A percentile compares a stretch with the other conserved stretches of the same genome.
Conservation (phyloP, 1,284 basidiomycete genomes). For the Heterobasidion annosum region DNA sequence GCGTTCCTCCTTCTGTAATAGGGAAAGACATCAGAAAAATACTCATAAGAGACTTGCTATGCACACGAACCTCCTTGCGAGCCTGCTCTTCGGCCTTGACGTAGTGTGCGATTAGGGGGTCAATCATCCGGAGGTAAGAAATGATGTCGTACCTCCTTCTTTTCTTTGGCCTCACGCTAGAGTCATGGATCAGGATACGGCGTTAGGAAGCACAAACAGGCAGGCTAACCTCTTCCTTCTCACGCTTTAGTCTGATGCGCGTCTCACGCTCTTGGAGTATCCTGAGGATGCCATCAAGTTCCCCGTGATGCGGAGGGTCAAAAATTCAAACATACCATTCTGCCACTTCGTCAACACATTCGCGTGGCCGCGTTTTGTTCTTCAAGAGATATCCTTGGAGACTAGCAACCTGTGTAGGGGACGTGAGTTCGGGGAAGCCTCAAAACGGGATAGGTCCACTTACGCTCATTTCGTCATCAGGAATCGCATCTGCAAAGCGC, state of each 20-base stretch:
- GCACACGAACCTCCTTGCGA: conserved; percentile 24
- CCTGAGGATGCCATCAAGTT: conserved; percentile 23
- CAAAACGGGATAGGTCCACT: conserved; percentile 1
- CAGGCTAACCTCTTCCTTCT: conserved; percentile 65
- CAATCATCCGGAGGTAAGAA: not conserved
- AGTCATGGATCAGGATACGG: conserved; percentile 12
- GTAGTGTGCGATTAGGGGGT: not conserved
- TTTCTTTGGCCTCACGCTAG: conserved; percentile 68
- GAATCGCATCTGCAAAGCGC: conserved; percentile 67
- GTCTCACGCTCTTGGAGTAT: conserved; percentile 70
- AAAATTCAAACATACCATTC: conserved; percentile 37
- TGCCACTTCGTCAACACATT: conserved; percentile 70
- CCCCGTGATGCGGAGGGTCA: conserved; percentile 6
- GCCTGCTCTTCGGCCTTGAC: conserved; percentile 29
- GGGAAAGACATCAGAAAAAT: not conserved
- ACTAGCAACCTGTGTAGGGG: conserved; percentile 52
- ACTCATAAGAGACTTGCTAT: not conserved
- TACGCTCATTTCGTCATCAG: conserved; percentile 76
- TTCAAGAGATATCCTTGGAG: conserved; percentile 79
- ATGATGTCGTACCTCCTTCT: conserved; percentile 42
- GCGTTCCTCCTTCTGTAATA: conserved; percentile 42
- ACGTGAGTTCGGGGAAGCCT: no score
- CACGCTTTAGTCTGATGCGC: conserved; percentile 72
- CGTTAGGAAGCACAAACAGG: conserved; percentile 12
- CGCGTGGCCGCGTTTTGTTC: conserved; percentile 76